Conservation (phyloP, 345 rosid species). For the Eutrema heterophyllum region DNA sequence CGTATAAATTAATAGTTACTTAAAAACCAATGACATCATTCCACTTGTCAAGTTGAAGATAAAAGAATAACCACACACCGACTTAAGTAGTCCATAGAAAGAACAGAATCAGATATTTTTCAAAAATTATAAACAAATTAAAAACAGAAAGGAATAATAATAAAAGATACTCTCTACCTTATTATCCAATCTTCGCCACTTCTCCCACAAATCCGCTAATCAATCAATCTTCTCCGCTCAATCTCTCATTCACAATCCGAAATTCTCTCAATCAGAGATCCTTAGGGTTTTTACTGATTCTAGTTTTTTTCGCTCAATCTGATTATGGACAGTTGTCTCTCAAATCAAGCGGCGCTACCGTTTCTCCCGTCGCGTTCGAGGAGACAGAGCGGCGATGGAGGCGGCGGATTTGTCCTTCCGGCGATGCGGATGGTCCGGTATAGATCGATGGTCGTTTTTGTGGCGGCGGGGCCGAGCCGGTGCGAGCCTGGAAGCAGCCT, state of each 20-base stretch:
- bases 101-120: slow-evolving; percentile 15
- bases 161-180: slow-evolving; percentile 29
- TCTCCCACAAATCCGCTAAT: slow-evolving; percentile 28
- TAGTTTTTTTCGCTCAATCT: not conserved
- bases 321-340: slow-evolving; percentile 54
- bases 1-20: not conserved
- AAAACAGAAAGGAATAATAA: not conserved
- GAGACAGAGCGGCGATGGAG: slow-evolving; percentile 33
- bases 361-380: slow-evolving; percentile 30
- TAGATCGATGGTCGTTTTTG: slow-evolving; percentile 17
- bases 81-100: slow-evolving; percentile 21
- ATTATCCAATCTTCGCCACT: slow-evolving; percentile 30
- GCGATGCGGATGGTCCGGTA: not conserved
- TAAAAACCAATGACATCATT: not conserved
- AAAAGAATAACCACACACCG: slow-evolving; percentile 4
- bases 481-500: slow-evolving; percentile 78
- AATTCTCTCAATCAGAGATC: not conserved
- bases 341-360: slow-evolving; percentile 31
- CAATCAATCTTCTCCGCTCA: not conserved
- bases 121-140: not conserved
- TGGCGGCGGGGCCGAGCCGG: slow-evolving; percentile 61
- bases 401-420: slow-evolving; percentile 1
- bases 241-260: not conserved
- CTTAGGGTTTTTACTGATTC: not conserved
- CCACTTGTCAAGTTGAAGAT: slow-evolving; percentile 16